Conservation (phyloP, 1,284 basidiomycete genomes). For the Coriolopsis trogii region DNA sequence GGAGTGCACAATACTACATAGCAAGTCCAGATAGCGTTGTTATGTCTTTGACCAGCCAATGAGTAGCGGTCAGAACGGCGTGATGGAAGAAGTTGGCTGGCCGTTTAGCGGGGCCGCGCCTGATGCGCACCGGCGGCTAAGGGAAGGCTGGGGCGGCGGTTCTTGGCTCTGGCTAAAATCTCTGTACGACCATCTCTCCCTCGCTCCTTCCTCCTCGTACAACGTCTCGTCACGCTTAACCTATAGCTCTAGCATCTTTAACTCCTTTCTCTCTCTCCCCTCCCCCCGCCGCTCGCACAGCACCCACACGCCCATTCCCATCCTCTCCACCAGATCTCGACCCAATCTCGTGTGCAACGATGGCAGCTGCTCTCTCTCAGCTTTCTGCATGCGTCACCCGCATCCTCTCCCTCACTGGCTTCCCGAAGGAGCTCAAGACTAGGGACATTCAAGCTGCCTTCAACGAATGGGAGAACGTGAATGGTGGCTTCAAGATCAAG, state of each 20-base stretch:
- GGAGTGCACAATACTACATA: too few relatives aligned
- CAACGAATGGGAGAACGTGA: conserved; percentile 84
- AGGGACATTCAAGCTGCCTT: conserved; percentile 94
- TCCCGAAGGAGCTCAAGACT: conserved; percentile 95
- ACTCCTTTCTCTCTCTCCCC: conserved; percentile 14
- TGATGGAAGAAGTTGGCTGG: conserved; percentile 13
- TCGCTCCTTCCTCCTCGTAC: conserved; percentile 34
- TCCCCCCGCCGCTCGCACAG: conserved; percentile 24
- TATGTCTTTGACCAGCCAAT: too few relatives aligned
- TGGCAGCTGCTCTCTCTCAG: conserved; percentile 65
- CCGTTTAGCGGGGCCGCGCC: conserved; percentile 20
- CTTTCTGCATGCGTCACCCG: conserved; percentile 95
- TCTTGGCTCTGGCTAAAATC: conserved; percentile 30
- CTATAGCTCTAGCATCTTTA: conserved; percentile 30
- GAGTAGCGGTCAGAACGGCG: conserved; percentile 12
- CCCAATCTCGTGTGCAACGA: conserved; percentile 28
- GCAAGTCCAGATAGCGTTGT: too few relatives aligned
- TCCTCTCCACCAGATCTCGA: conserved; percentile 15
- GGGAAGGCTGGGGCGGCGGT: conserved; percentile 20
- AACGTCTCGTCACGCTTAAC: conserved; percentile 27
- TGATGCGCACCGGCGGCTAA: conserved; percentile 25
- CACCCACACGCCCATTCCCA: conserved; percentile 19
- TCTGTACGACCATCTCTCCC: conserved; percentile 36
- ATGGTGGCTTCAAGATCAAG: conserved; percentile 97
- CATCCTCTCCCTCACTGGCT: conserved; percentile 90